Evolutionary conservation across 2,329 filamentous ascomycete species (phyloP).

Genomic region (Penicillium crustosum): DNA sequence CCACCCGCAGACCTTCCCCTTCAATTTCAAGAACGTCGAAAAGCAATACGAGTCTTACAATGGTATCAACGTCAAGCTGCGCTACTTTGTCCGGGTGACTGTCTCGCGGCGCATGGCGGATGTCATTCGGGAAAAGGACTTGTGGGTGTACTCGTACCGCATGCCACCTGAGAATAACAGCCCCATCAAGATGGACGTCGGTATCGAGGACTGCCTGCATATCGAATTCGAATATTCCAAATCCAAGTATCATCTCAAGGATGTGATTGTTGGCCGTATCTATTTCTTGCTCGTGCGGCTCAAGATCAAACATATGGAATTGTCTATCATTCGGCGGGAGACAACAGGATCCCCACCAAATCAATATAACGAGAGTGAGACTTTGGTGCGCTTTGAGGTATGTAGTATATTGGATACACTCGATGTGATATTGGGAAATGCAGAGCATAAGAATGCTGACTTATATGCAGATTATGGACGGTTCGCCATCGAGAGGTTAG

Average conservation of each 20-base stretch:
- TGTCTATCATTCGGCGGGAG: conserved; percentile 94
- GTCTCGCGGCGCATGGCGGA: conserved; percentile 97
- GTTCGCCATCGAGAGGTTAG: conserved; percentile 89
- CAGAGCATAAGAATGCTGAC: not conserved
- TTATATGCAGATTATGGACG: conserved; percentile 82
- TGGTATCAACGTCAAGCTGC: conserved; percentile 98
- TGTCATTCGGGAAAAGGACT: conserved; percentile 97
- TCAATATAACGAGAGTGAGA: conserved; percentile 99
- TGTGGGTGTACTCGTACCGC: conserved; percentile 99
- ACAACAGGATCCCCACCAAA: conserved; percentile 96
- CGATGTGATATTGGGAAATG: not conserved
- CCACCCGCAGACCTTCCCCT: conserved; percentile 97
- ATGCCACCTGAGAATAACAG: conserved; percentile 98
- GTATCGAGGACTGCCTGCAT: conserved; percentile 97
- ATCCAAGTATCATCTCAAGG: conserved; percentile 98
- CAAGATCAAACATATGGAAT: conserved; percentile 99
- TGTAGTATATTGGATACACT: conserved; percentile 16
- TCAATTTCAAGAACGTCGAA: conserved; percentile 99
- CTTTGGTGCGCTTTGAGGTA: conserved; percentile 92
- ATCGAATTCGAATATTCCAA: conserved; percentile 99
- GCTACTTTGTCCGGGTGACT: conserved; percentile 96
- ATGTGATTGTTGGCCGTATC: conserved; percentile 97
- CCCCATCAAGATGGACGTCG: conserved; percentile 99
- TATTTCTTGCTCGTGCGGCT: conserved; percentile 95
- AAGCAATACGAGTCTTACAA: conserved; percentile 99